A percentile compares a stretch with the other conserved stretches of the same genome.
Evolutionary conservation across 2,329 filamentous ascomycete species (phyloP).

Genomic region (Xylaria sp.): DNA sequence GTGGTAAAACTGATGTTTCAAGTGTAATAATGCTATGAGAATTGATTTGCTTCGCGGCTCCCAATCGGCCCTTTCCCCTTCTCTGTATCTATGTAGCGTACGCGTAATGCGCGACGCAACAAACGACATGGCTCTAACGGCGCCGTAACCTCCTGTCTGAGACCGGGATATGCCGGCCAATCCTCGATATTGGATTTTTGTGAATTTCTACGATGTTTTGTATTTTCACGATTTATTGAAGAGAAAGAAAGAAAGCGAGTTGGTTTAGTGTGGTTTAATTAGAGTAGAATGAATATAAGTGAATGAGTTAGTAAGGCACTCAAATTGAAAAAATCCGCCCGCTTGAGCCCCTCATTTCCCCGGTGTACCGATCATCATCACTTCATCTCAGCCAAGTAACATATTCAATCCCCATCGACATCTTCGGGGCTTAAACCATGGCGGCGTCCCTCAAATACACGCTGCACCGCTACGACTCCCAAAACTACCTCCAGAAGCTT

Average conservation of each 20-base stretch:
- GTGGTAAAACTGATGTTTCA: not conserved
- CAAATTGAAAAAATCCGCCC: conserved; percentile 1
- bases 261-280: not conserved
- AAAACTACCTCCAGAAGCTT: conserved; percentile 56
- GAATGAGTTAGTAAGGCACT: not conserved
- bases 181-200: not conserved
- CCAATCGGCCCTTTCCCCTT: conserved; percentile 9
- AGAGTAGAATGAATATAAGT: not conserved
- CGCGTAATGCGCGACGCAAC: not conserved
- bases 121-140: not conserved
- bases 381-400: not conserved
- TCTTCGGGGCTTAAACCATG: conserved; percentile 35
- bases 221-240: not conserved
- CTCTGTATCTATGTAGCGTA: not conserved
- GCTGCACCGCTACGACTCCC: conserved; percentile 43
- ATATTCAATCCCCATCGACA: not conserved
- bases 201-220: not conserved
- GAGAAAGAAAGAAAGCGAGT: no score
- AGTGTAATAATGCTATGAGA: not conserved
- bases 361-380: not conserved
- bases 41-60: not conserved
- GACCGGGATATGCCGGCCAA: not conserved
- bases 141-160: conserved; percentile 7
- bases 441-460: conserved; percentile 45
- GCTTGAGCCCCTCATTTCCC: conserved; percentile 26